phyloP scores from a whole-genome alignment of 2,329 filamentous ascomycete species.

The Cladosporium oxysporum region DNA sequence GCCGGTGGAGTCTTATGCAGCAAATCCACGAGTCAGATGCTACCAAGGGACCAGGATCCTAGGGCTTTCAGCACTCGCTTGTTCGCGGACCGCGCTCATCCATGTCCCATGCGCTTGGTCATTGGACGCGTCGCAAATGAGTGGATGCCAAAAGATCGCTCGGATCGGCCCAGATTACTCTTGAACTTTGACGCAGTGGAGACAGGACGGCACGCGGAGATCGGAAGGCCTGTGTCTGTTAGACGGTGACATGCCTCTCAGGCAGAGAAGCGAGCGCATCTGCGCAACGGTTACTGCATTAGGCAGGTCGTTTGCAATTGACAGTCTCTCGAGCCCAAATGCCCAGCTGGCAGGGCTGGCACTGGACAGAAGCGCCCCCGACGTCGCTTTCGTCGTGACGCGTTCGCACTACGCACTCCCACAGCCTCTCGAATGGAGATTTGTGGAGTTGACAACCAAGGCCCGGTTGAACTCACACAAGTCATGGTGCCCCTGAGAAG shows the following conservation, averaged over 20 bases:
- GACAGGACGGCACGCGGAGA: conserved; percentile 13
- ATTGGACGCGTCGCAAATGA: conserved; percentile 13
- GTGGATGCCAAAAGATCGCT: background rate
- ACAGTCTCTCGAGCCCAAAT: background rate
- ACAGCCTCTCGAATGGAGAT: background rate
- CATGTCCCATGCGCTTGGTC: background rate
- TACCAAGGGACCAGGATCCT: background rate
- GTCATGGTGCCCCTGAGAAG: background rate
- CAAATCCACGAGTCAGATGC: background rate
- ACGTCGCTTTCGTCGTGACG: background rate
- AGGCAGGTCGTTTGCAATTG: conserved; percentile 4
- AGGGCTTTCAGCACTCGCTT: background rate
- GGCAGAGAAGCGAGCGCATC: background rate
- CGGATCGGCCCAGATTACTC: conserved; percentile 4
- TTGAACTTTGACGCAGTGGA: background rate
- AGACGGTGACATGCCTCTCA: background rate
- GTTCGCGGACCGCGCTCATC: background rate
- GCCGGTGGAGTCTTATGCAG: background rate
- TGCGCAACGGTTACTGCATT: background rate
- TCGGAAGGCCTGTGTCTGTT: background rate
- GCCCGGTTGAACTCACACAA: background rate
- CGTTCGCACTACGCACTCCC: background rate
- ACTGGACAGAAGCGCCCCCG: background rate
- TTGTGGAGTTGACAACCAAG: background rate
- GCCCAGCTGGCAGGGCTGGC: background rate